Conservation (phyloP, 192 early-diverging fungal genomes). For the Linnemannia zychae region DNA sequence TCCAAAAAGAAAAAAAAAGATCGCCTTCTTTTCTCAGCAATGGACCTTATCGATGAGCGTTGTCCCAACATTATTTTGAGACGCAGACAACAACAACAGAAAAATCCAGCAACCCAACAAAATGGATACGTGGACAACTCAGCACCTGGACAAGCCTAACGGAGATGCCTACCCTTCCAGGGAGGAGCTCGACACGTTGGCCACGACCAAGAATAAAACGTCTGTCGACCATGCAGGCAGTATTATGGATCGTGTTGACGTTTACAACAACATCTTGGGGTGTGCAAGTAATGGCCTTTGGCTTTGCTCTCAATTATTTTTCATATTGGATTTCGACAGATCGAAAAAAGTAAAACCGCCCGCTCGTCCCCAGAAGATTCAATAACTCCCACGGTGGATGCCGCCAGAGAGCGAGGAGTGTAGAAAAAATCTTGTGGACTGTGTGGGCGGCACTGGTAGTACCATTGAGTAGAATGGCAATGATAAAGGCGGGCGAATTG, state of each 20-base stretch:
- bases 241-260: background rate
- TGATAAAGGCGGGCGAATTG: background rate
- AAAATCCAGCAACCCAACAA: constrained; percentile 19
- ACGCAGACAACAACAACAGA: background rate
- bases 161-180: background rate
- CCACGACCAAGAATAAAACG: background rate
- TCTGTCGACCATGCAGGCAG: background rate
- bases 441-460: background rate
- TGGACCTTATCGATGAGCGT: constrained; percentile 2
- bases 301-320: constrained; percentile 19
- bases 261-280: background rate
- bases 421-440: background rate
- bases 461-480: background rate
- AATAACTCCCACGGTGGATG: constrained; percentile 23
- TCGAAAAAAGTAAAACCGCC: constrained; percentile 19
- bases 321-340: constrained; percentile 16
- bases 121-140: background rate
- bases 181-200: background rate
- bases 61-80: constrained; percentile 1
- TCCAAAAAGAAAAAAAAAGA: background rate
- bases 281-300: background rate
- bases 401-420: background rate
- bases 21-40: background rate
- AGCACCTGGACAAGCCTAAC: background rate
- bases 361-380: constrained; percentile 10